phyloP scores from a whole-genome alignment of 176 grass and related monocot species.

The Rhynchospora pubera region DNA sequence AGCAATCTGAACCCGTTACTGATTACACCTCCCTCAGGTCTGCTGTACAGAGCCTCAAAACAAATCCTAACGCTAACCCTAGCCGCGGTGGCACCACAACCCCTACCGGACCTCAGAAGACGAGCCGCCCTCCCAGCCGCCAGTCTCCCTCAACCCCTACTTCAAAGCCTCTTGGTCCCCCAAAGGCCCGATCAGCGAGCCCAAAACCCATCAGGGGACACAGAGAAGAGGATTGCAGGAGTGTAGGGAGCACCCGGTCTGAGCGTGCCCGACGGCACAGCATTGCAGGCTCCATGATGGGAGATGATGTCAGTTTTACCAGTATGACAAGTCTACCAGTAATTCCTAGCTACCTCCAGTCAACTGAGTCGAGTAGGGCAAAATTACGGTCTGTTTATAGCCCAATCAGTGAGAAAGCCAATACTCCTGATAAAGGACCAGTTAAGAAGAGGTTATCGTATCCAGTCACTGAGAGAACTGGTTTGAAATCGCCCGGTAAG shows the following conservation, averaged over 20 bases:
- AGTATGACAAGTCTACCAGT: conserved; percentile 58
- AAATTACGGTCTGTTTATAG: conserved; percentile 51
- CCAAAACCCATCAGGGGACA: conserved; percentile 45
- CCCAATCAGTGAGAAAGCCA: conserved; percentile 37
- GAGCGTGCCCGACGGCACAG: conserved; percentile 65
- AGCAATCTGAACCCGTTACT: conserved; percentile 31
- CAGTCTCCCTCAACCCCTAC: conserved; percentile 61
- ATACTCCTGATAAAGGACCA: conserved; percentile 43
- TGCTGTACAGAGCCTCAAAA: conserved; percentile 13
- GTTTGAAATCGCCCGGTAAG: conserved; percentile 29
- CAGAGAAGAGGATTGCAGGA: conserved; percentile 71
- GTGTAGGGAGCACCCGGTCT: conserved; percentile 68
- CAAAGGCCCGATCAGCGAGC: conserved; percentile 54
- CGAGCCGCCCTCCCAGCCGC: conserved; percentile 48
- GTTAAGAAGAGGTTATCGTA: conserved; percentile 81
- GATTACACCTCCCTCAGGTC: not conserved
- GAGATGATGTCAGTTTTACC: conserved; percentile 70
- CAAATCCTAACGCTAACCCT: conserved; percentile 9
- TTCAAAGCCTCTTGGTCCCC: conserved; percentile 25
- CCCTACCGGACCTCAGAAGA: conserved; percentile 38
- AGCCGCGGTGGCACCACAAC: conserved; percentile 26
- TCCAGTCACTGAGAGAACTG: conserved; percentile 38
- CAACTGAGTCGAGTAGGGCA: conserved; percentile 72
- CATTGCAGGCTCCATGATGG: conserved; percentile 43
- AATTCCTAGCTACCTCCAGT: conserved; percentile 86